phyloP scores from a whole-genome alignment of 169 alveolate genomes.

The Eimeria tenella region DNA sequence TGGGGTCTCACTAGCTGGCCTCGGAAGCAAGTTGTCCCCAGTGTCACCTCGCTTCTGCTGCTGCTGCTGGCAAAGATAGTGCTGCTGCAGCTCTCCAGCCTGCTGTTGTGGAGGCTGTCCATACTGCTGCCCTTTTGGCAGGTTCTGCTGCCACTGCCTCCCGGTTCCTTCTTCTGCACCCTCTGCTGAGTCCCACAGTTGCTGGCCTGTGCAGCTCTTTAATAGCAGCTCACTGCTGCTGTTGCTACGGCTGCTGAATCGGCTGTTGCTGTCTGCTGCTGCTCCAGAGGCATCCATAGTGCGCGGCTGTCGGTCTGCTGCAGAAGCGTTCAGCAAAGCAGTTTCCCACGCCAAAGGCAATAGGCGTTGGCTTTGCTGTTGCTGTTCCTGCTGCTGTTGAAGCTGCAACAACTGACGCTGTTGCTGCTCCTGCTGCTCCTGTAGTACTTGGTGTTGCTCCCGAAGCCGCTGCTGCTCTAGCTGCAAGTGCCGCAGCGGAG shows the following conservation, averaged over 20 bases:
- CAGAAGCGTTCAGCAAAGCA: not conserved
- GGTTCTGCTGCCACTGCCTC: not conserved
- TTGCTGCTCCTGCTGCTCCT: not conserved
- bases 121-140: constrained; percentile 14
- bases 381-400: constrained; percentile 18
- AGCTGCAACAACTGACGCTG: constrained; percentile 1
- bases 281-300: not conserved
- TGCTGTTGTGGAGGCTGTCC: not conserved
- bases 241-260: constrained; percentile 18
- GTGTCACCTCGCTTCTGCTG: not conserved
- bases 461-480: constrained; percentile 2
- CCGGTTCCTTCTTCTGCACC: not conserved
- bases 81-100: constrained; percentile 1
- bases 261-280: not conserved
- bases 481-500: not conserved
- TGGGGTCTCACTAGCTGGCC: not conserved
- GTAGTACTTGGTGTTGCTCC: not conserved
- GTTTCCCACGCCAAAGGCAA: too few relatives aligned
- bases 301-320: not conserved
- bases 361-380: not conserved
- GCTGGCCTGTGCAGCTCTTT: constrained; percentile 13
- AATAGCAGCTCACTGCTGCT: constrained; percentile 32
- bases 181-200: not conserved
- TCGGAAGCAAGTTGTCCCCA: constrained; percentile 14
- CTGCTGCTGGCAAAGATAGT: not conserved